Percentiles rank a stretch among this genome's conserved stretches.
Conservation (phyloP, 2,329 filamentous ascomycete species). For the Rhynchosporium secalis region DNA sequence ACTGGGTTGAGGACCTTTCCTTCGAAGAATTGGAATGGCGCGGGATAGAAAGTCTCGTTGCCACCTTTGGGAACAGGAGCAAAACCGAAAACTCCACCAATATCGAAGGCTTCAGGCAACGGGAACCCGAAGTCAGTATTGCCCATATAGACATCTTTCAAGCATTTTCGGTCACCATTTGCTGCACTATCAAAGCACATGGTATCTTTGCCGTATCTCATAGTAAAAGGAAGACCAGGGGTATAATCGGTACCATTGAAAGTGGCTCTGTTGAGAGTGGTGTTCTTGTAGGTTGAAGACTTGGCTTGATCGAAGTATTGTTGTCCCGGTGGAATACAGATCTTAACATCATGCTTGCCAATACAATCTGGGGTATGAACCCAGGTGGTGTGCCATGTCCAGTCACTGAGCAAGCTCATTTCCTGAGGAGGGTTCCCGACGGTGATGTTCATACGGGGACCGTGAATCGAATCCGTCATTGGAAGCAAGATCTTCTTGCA, state of each 20-base stretch:
- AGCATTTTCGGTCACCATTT: constrained; percentile 10
- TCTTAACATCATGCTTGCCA: constrained; percentile 15
- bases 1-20: constrained; percentile 11
- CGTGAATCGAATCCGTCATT: constrained; percentile 16
- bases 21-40: constrained; percentile 17
- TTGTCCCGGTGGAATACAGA: constrained; percentile 16
- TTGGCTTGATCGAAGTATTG: constrained; percentile 16
- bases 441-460: constrained; percentile 18
- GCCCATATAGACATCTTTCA: constrained; percentile 10
- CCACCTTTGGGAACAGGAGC: constrained; percentile 11
- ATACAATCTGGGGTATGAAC: constrained; percentile 18
- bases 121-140: constrained; percentile 16
- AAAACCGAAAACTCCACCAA: constrained; percentile 20
- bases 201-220: constrained; percentile 11
- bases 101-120: constrained; percentile 18
- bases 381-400: constrained; percentile 20
- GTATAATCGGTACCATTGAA: constrained; percentile 20
- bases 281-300: constrained; percentile 14
- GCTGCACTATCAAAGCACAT: constrained; percentile 17
- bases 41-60: constrained; percentile 16
- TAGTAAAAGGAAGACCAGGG: constrained; percentile 15
- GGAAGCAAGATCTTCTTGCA: constrained; percentile 19
- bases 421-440: constrained; percentile 18
- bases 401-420: constrained; percentile 18
- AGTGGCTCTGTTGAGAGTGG: background rate